Evolutionary conservation across 2,329 filamentous ascomycete genomes (phyloP).

Genomic region (Phaeophleospora eucalypticola): DNA sequence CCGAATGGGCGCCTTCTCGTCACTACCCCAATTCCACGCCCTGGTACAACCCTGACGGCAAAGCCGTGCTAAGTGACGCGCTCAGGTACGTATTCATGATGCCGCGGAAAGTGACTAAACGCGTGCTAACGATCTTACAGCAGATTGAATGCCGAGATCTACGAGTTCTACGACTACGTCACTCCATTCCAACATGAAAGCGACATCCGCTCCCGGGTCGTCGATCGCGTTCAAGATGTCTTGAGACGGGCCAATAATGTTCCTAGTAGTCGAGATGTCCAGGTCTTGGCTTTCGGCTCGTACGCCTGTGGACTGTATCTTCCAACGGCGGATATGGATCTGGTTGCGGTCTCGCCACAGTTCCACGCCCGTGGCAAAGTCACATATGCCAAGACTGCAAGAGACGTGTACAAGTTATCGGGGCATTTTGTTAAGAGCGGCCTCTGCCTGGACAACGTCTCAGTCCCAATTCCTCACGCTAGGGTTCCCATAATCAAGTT

Average conservation of each 20-base stretch:
- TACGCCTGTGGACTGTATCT: conserved; percentile 75
- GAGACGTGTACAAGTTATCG: conserved; percentile 59
- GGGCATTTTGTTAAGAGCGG: conserved; percentile 53
- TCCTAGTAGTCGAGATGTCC: conserved; percentile 45
- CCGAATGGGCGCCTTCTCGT: conserved; percentile 39
- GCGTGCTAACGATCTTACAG: conserved; percentile 34
- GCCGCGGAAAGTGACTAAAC: not conserved
- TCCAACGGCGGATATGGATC: conserved; percentile 85
- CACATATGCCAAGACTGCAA: conserved; percentile 50
- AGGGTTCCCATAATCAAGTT: conserved; percentile 93
- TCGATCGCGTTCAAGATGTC: conserved; percentile 61
- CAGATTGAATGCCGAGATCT: conserved; percentile 80
- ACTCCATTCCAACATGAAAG: conserved; percentile 74
- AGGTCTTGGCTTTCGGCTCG: conserved; percentile 81
- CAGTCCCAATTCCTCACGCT: conserved; percentile 68
- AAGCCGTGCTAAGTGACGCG: no score
- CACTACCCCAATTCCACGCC: conserved; percentile 48
- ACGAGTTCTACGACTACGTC: conserved; percentile 84
- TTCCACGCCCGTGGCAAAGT: conserved; percentile 55
- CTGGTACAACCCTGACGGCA: no score
- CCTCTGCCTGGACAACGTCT: conserved; percentile 55
- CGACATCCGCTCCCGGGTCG: conserved; percentile 65
- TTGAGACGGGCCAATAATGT: conserved; percentile 41
- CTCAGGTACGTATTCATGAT: no score
- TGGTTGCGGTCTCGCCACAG: conserved; percentile 68